These are phyloP conservation scores for Botryotinia convoluta DNA, from an alignment of 2,329 filamentous ascomycete genomes.

Conservation along the genomic window DNA sequence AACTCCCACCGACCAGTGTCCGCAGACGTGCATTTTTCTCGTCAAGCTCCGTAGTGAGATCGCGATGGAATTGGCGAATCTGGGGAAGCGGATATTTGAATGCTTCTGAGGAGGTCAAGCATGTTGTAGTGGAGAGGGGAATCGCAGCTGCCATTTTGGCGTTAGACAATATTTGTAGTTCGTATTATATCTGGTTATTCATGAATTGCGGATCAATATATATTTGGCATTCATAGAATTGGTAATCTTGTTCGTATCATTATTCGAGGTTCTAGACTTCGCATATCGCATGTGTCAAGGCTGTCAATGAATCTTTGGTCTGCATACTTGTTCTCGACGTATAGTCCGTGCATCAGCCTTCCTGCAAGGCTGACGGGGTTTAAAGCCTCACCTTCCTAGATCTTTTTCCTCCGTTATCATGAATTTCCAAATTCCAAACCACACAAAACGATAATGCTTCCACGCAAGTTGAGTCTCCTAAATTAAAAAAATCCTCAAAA, in stretches of 20 bases:
- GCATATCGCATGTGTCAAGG: neutral
- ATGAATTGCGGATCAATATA: neutral
- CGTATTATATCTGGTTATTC: neutral
- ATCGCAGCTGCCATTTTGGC: slow-evolving; percentile 33
- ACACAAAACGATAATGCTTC: neutral
- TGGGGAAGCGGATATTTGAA: slow-evolving; percentile 57
- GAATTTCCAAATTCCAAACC: neutral
- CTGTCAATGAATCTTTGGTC: slow-evolving; percentile 1
- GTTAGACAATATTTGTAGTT: neutral
- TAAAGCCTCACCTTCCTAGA: neutral
- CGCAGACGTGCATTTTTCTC: slow-evolving; percentile 62
- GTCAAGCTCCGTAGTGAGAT: slow-evolving; percentile 57
- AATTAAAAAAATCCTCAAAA: neutral
- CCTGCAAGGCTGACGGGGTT: slow-evolving; percentile 2
- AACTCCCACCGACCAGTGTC: slow-evolving; percentile 64
- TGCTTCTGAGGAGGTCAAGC: slow-evolving; percentile 40
- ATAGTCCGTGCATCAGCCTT: slow-evolving; percentile 8
- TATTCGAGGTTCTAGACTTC: neutral
- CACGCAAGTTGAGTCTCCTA: neutral
- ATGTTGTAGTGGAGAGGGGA: slow-evolving; percentile 53
- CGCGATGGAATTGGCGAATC: slow-evolving; percentile 61
- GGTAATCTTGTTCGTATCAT: neutral
- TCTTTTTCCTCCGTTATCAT: neutral
- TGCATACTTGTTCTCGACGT: slow-evolving; percentile 4
- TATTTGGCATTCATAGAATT: neutral